These are phyloP conservation scores for Amanita rubescens DNA, from an alignment of 768 basidiomycete species.

Conservation along the genomic window DNA sequence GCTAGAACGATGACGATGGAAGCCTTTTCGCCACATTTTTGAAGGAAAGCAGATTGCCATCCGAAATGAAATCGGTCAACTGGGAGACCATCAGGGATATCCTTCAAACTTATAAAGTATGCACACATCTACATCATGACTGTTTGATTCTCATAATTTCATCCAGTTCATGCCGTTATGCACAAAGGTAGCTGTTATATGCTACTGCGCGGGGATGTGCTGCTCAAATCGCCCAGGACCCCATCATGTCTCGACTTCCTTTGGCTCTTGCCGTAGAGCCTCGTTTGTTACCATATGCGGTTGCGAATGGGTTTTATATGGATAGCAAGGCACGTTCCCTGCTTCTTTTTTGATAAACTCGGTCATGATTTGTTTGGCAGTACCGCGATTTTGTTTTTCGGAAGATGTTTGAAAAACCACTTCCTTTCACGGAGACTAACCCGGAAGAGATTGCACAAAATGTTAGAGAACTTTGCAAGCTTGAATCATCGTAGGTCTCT, in stretches of 20 bases:
- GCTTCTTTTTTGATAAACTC: conserved; percentile 3
- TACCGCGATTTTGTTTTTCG: conserved; percentile 85
- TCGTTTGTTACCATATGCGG: conserved; percentile 61
- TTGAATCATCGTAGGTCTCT: conserved; percentile 54
- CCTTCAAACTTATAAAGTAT: conserved; percentile 63
- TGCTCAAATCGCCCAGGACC: conserved; percentile 42
- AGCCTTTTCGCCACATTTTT: conserved; percentile 55
- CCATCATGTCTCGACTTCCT: conserved; percentile 71
- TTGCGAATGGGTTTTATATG: conserved; percentile 70
- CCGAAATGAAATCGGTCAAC: conserved; percentile 47
- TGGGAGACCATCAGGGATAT: conserved; percentile 63
- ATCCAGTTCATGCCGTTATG: conserved; percentile 73
- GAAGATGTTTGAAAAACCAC: conserved; percentile 70
- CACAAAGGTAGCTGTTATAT: conserved; percentile 41
- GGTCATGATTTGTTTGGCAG: conserved; percentile 25
- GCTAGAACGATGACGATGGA: conserved; percentile 68
- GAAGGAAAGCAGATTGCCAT: conserved; percentile 61
- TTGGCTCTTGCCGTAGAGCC: conserved; percentile 74
- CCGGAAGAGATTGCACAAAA: conserved; percentile 61
- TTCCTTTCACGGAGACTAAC: conserved; percentile 40
- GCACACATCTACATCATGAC: conserved; percentile 15
- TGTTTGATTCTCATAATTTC: conserved; percentile 12
- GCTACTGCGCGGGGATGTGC: conserved; percentile 7
- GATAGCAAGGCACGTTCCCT: conserved; percentile 53
- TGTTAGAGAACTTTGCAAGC: conserved; percentile 61